These are phyloP conservation scores for Naganishia vaughanmartiniae DNA, from an alignment of 768 basidiomycete genomes.

Conservation along the genomic window DNA sequence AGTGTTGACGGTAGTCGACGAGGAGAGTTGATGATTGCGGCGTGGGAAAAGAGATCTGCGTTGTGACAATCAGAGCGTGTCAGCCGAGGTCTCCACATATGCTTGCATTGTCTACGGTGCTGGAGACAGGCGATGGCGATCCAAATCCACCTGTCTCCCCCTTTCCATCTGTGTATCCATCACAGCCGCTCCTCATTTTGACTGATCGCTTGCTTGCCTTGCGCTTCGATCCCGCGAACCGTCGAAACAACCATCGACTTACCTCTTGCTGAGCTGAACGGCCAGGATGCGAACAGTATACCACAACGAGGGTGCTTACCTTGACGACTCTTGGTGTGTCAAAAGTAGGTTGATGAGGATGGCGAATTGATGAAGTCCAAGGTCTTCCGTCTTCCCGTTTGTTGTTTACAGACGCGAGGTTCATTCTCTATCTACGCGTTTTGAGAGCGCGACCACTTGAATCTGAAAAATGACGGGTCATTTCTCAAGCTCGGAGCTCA, in stretches of 20 bases:
- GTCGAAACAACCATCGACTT: neutral
- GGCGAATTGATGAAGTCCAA: conserved; percentile 18
- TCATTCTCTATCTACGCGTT: conserved; percentile 4
- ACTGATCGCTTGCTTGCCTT: neutral
- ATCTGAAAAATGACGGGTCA: neutral
- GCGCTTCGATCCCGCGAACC: neutral
- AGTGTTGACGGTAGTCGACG: conserved; percentile 23
- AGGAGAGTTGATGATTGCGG: conserved; percentile 12
- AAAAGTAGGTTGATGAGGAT: neutral
- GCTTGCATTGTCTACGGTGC: neutral
- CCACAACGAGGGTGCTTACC: conserved; percentile 17
- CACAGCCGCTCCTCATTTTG: neutral
- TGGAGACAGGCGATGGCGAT: neutral
- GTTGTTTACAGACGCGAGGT: conserved; percentile 18
- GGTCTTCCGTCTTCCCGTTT: no score
- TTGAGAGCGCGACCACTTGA: neutral
- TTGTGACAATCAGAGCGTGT: neutral
- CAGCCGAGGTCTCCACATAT: neutral
- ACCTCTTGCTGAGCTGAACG: conserved; percentile 24
- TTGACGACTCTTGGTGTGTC: conserved; percentile 5
- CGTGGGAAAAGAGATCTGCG: conserved; percentile 12
- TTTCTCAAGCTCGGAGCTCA: neutral
- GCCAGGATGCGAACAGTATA: conserved; percentile 10
- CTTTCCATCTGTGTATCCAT: no score
- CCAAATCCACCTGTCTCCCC: neutral